Conservation (phyloP, 2,329 filamentous ascomycete species). For the Aspergillus floridensis region DNA sequence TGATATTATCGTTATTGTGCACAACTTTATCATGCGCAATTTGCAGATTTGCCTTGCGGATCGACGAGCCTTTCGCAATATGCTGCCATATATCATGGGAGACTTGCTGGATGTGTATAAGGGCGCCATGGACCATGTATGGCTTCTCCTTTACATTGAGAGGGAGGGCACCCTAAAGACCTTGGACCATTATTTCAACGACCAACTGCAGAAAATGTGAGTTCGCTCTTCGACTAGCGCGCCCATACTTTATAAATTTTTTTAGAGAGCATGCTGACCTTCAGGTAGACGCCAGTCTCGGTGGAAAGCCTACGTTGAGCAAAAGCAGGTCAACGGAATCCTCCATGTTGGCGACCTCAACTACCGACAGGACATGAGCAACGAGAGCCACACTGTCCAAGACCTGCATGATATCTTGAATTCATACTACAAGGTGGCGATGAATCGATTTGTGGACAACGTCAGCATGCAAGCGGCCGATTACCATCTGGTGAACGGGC, state of each 20-base stretch:
- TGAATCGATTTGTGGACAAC: constrained; percentile 62
- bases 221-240: not conserved
- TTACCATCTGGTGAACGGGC: constrained; percentile 52
- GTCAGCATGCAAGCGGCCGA: constrained; percentile 59
- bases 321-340: not conserved
- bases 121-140: constrained; percentile 48
- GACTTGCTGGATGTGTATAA: constrained; percentile 48
- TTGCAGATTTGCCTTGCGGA: constrained; percentile 49
- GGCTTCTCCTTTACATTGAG: constrained; percentile 56
- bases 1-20: constrained; percentile 52
- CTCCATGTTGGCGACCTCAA: not conserved
- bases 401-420: constrained; percentile 61
- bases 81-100: constrained; percentile 48
- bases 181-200: constrained; percentile 52
- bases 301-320: not conserved
- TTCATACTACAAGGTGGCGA: constrained; percentile 61
- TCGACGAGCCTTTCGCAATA: constrained; percentile 37
- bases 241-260: too few relatives aligned
- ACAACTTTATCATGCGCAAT: constrained; percentile 51
- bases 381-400: constrained; percentile 26
- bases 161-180: constrained; percentile 48
- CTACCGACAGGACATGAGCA: constrained; percentile 14
- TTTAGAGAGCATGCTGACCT: not conserved
- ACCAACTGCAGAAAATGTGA: constrained; percentile 43
- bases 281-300: not conserved